Percentiles rank a stretch among this genome's conserved stretches.
These are phyloP conservation scores for Actinidia polygama DNA, from an alignment of 179 eudicot species.

Conservation along the genomic window DNA sequence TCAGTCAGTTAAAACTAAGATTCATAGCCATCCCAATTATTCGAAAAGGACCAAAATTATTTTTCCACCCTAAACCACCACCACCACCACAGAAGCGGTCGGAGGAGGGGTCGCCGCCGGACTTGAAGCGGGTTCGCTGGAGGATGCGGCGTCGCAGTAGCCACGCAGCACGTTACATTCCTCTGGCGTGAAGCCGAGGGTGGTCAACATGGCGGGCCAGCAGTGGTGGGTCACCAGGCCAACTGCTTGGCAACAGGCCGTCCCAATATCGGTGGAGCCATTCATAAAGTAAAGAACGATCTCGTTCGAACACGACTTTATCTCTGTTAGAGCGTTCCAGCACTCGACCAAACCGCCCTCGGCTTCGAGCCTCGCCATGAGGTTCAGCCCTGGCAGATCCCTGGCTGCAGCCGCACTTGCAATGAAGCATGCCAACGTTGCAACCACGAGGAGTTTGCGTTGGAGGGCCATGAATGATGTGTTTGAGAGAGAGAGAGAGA, in stretches of 20 bases:
- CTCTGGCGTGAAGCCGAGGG: slow-evolving; percentile 53
- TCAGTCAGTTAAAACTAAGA: too few species aligned
- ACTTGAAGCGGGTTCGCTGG: background rate
- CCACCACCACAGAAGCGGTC: background rate
- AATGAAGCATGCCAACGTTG: background rate
- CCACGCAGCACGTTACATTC: slow-evolving; percentile 39
- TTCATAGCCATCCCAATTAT: too few species aligned
- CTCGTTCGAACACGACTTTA: slow-evolving; percentile 60
- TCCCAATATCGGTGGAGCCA: slow-evolving; percentile 50
- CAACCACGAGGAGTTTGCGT: background rate
- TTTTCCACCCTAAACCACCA: background rate
- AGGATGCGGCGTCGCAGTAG: slow-evolving; percentile 35
- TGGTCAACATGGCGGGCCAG: slow-evolving; percentile 59
- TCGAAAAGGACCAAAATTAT: too few species aligned
- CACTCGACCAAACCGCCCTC: slow-evolving; percentile 28
- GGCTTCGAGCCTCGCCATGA: slow-evolving; percentile 1
- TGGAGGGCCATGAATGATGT: background rate
- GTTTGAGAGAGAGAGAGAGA: background rate
- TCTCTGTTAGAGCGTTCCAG: slow-evolving; percentile 55
- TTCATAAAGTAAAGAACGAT: slow-evolving; percentile 50
- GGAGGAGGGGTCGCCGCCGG: background rate
- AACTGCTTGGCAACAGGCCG: slow-evolving; percentile 57
- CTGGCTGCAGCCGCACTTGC: background rate
- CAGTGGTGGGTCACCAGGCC: slow-evolving; percentile 44
- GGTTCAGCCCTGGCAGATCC: slow-evolving; percentile 1